Conservation (phyloP, 2,329 filamentous ascomycete genomes). For the Fusarium buxicola region DNA sequence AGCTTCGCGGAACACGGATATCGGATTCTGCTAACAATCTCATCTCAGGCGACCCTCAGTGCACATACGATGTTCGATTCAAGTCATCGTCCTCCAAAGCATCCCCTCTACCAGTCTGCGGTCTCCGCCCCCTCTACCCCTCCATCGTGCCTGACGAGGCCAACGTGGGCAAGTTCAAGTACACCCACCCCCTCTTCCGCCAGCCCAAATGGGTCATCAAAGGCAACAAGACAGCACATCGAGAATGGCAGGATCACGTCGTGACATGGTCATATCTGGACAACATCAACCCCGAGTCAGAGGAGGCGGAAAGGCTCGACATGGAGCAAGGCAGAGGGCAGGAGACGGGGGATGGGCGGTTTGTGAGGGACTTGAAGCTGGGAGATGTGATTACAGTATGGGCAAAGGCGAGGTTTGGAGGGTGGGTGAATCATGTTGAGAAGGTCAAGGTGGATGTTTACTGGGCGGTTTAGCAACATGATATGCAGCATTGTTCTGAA, state of each 20-base stretch:
- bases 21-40: neutral
- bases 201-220: conserved; percentile 59
- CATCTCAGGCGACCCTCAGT: conserved; percentile 45
- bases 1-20: conserved; percentile 2
- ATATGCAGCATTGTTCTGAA: neutral
- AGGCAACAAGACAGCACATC: conserved; percentile 55
- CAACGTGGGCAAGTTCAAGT: conserved; percentile 43
- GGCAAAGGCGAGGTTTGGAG: conserved; percentile 67
- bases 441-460: conserved; percentile 67
- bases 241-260: conserved; percentile 53
- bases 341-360: conserved; percentile 64
- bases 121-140: conserved; percentile 54
- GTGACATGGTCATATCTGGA: conserved; percentile 68
- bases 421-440: conserved; percentile 65
- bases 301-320: conserved; percentile 53
- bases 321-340: conserved; percentile 60
- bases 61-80: conserved; percentile 47
- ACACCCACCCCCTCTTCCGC: conserved; percentile 54
- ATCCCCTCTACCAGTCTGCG: conserved; percentile 49
- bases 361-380: conserved; percentile 66
- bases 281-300: conserved; percentile 56
- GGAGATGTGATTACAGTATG: conserved; percentile 72
- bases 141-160: conserved; percentile 29
- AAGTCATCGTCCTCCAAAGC: conserved; percentile 33
- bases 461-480: conserved; percentile 60